These are phyloP conservation scores for Globisporangium radiosum DNA, from an alignment of 352 stramenopile genomes.

Conservation along the genomic window DNA sequence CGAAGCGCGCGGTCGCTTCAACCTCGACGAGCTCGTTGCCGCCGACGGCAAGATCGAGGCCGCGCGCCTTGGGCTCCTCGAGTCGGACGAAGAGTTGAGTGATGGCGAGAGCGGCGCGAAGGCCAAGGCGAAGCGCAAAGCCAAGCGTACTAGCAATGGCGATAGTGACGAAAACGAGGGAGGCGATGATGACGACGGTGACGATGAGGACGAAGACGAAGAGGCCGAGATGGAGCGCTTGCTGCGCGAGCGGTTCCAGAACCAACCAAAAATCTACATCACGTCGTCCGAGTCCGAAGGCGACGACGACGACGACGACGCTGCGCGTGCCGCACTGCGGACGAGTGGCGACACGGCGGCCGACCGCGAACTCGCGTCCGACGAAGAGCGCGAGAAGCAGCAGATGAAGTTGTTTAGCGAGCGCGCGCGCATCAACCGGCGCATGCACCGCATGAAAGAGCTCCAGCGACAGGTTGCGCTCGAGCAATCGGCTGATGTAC, in stretches of 20 bases:
- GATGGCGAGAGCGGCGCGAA: conserved; percentile 31
- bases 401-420: conserved; percentile 86
- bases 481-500: conserved; percentile 15
- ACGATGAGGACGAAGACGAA: conserved; percentile 51
- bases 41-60: conserved; percentile 77
- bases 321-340: conserved; percentile 5
- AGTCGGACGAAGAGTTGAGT: conserved; percentile 74
- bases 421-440: conserved; percentile 71
- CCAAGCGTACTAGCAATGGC: conserved; percentile 20
- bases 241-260: conserved; percentile 59
- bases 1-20: conserved; percentile 72
- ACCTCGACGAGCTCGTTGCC: conserved; percentile 75
- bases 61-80: conserved; percentile 65
- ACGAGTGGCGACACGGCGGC: conserved; percentile 19
- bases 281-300: conserved; percentile 79
- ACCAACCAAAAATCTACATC: conserved; percentile 84
- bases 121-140: conserved; percentile 23
- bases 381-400: conserved; percentile 74
- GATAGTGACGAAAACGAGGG: conserved; percentile 20
- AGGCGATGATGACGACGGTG: conserved; percentile 14
- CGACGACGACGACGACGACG: conserved; percentile 35
- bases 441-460: conserved; percentile 84
- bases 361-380: conserved; percentile 55
- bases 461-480: conserved; percentile 54
- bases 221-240: conserved; percentile 78